Conservation (phyloP, 2,329 filamentous ascomycete genomes). For the Aureobasidium pullulans region DNA sequence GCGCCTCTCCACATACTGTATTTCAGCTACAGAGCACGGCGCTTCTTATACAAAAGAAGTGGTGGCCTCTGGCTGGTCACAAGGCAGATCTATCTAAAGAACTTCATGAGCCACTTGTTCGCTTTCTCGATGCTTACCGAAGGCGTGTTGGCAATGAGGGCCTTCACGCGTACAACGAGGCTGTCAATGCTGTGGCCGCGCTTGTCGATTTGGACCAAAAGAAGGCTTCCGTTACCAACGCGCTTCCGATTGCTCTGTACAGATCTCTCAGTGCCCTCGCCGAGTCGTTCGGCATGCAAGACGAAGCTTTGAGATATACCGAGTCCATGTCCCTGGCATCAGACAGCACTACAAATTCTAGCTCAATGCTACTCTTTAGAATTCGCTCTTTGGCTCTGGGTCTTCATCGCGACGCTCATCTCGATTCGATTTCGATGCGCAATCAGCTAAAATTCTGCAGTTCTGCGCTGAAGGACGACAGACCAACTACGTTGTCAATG, state of each 20-base stretch:
- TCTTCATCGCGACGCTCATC: neutral
- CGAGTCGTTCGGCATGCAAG: neutral
- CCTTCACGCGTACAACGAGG: neutral
- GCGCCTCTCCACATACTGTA: conserved; percentile 49
- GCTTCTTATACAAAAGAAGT: conserved; percentile 53
- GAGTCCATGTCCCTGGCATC: neutral
- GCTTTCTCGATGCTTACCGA: conserved; percentile 55
- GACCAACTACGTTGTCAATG: neutral
- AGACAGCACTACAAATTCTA: neutral
- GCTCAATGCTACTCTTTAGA: neutral
- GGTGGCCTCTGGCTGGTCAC: conserved; percentile 59
- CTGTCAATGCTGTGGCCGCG: neutral
- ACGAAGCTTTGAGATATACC: neutral
- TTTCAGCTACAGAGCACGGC: conserved; percentile 59
- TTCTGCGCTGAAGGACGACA: neutral
- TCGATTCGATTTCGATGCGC: neutral
- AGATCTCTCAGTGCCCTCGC: neutral
- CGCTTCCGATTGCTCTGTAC: neutral
- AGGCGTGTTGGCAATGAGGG: neutral
- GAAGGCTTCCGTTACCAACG: neutral
- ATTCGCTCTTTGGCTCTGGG: neutral
- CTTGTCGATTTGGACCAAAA: neutral
- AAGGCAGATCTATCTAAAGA: conserved; percentile 56
- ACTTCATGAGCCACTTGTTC: conserved; percentile 56
- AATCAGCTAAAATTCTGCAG: neutral